Percentiles rank a stretch among this genome's conserved stretches.
Evolutionary conservation across 192 early-diverging fungal genomes (phyloP).

Genomic region (Allomyces arbusculus): DNA sequence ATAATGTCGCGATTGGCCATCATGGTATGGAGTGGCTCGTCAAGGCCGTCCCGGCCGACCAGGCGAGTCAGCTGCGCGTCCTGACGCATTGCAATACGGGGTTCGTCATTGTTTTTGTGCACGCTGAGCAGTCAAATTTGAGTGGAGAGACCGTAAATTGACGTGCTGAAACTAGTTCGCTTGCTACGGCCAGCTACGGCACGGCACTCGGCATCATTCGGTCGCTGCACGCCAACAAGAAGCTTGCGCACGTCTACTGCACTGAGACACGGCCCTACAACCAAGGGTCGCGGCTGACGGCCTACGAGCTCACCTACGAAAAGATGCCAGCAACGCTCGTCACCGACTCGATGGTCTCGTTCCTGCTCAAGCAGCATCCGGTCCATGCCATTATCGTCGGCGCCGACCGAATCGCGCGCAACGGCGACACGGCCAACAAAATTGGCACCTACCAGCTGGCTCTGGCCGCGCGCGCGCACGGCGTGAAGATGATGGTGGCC

Average conservation of each 20-base stretch:
- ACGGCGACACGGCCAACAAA: conserved; percentile 97
- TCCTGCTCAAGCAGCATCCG: conserved; percentile 37
- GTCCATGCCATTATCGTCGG: conserved; percentile 83
- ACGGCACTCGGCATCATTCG: conserved; percentile 91
- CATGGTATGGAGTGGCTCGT: conserved; percentile 59
- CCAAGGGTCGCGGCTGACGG: conserved; percentile 84
- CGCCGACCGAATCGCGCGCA: conserved; percentile 85
- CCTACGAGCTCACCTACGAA: conserved; percentile 83
- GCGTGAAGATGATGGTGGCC: conserved; percentile 81
- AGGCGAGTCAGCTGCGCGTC: conserved; percentile 24
- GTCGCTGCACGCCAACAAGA: conserved; percentile 26
- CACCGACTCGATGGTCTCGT: conserved; percentile 79
- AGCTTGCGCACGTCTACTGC: conserved; percentile 64
- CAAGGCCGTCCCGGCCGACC: conserved; percentile 13
- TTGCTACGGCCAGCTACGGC: conserved; percentile 66
- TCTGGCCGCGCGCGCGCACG: conserved; percentile 68
- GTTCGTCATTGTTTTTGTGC: not conserved
- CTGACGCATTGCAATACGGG: conserved; percentile 98
- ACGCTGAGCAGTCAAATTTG: not conserved
- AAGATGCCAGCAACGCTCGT: conserved; percentile 80
- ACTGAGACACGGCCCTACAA: conserved; percentile 97
- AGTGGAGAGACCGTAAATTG: not conserved
- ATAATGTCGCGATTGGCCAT: conserved; percentile 70
- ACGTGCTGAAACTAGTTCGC: conserved; percentile 17
- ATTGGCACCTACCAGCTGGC: conserved; percentile 97